These are phyloP conservation scores for Cyberlindnera suaveolens DNA, from an alignment of 805 yeast genomes.

Conservation along the genomic window DNA sequence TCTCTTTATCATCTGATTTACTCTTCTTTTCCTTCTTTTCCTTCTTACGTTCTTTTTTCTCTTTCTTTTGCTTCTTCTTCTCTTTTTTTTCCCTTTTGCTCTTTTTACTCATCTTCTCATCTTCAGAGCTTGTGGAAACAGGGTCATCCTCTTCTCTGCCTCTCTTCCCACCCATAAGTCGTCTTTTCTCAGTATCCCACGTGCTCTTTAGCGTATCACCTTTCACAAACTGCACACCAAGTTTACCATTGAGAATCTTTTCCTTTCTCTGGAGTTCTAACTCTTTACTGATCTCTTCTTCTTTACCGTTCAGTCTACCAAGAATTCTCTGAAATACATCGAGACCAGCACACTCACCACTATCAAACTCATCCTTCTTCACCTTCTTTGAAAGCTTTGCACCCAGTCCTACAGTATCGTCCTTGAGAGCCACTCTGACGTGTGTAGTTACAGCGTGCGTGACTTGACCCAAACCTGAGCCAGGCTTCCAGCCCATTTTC, in stretches of 20 bases:
- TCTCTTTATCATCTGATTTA: slow-evolving; percentile 23
- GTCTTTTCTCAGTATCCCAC: slow-evolving; percentile 59
- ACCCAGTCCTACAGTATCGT: slow-evolving; percentile 85
- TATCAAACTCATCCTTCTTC: slow-evolving; percentile 62
- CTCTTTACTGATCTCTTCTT: slow-evolving; percentile 55
- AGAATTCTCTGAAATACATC: slow-evolving; percentile 89
- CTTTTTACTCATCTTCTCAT: slow-evolving; percentile 20
- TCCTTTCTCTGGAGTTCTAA: slow-evolving; percentile 64
- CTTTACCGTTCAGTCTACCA: slow-evolving; percentile 86
- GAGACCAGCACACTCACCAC: slow-evolving; percentile 82
- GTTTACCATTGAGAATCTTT: slow-evolving; percentile 71
- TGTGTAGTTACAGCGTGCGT: slow-evolving; percentile 68
- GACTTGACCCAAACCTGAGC: slow-evolving; percentile 76
- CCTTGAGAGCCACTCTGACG: slow-evolving; percentile 75
- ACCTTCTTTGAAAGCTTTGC: slow-evolving; percentile 58
- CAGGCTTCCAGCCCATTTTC: slow-evolving; percentile 89
- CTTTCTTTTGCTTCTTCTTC: slow-evolving; percentile 24
- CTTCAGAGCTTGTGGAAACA: slow-evolving; percentile 12
- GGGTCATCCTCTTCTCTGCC: slow-evolving; percentile 25
- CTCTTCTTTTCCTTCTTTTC: slow-evolving; percentile 22
- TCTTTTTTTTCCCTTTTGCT: slow-evolving; percentile 22
- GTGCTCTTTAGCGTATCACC: slow-evolving; percentile 83
- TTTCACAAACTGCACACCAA: slow-evolving; percentile 83
- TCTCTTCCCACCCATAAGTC: slow-evolving; percentile 27
- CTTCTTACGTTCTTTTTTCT: slow-evolving; percentile 21